Conservation (phyloP, 75 land plant species). For the Picea glauca region DNA sequence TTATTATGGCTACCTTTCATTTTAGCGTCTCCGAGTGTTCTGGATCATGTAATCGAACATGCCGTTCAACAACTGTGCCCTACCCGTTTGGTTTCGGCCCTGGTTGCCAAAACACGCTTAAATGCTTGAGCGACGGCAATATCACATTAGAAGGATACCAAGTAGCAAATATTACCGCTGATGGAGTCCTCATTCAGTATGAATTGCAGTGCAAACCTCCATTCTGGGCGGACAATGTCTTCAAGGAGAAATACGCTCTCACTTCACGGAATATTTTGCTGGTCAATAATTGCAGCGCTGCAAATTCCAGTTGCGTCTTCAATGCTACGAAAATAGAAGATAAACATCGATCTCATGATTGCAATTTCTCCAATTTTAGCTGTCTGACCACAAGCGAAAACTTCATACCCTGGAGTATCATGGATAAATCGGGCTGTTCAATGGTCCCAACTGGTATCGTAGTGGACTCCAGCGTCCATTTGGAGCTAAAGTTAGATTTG, state of each 20-base stretch:
- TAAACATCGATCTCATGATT: not conserved
- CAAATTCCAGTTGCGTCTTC: constrained; percentile 2
- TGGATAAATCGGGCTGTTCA: constrained; percentile 11
- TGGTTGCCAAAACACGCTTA: no score
- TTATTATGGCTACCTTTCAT: no score
- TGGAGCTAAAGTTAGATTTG: constrained; percentile 14
- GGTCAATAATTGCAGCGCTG: constrained; percentile 24
- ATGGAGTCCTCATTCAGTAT: constrained; percentile 18
- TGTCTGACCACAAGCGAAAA: constrained; percentile 13
- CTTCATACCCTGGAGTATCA: constrained; percentile 6
- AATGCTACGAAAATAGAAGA: not conserved
- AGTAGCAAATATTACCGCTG: constrained; percentile 23
- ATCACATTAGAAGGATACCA: not conserved
- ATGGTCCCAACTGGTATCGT: constrained; percentile 21
- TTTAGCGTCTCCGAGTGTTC: no score
- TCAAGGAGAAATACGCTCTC: constrained; percentile 25
- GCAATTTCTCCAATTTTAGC: constrained; percentile 11
- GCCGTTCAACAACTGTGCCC: no score
- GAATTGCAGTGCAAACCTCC: constrained; percentile 21
- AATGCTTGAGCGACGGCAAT: no score
- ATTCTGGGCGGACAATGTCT: not conserved
- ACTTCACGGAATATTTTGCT: constrained; percentile 28
- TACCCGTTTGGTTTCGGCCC: no score
- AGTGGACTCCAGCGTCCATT: constrained; percentile 7
- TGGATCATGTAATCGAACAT: no score